Evolutionary conservation across 768 basidiomycete species (phyloP).

Genomic region (Boletus insuetus): DNA sequence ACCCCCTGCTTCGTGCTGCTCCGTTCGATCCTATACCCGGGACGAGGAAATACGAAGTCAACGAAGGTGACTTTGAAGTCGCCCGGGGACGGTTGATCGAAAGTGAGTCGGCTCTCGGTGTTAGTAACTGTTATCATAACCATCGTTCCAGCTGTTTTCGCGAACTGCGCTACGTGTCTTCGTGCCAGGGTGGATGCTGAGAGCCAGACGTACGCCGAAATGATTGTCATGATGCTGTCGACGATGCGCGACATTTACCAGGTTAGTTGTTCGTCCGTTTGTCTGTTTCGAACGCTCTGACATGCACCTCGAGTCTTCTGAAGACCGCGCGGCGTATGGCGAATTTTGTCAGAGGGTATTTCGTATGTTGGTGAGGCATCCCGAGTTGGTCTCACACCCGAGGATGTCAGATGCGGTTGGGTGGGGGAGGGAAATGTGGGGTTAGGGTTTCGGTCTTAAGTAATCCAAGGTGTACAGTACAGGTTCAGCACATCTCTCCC

Average conservation of each 20-base stretch:
- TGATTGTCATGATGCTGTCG: constrained; percentile 46
- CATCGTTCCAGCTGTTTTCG: constrained; percentile 41
- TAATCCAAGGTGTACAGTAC: constrained; percentile 12
- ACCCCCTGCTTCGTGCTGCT: constrained; percentile 46
- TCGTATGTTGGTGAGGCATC: constrained; percentile 25
- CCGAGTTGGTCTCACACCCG: constrained; percentile 32
- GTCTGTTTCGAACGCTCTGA: constrained; percentile 2
- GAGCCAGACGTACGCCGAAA: constrained; percentile 40
- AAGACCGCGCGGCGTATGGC: constrained; percentile 30
- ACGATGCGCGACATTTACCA: constrained; percentile 48
- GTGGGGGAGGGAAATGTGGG: constrained; percentile 27
- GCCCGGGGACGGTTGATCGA: constrained; percentile 39
- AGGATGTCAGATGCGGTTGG: constrained; percentile 32
- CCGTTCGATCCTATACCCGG: constrained; percentile 23
- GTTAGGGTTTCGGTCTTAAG: constrained; percentile 30
- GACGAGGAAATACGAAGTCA: constrained; percentile 31
- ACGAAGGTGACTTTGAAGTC: constrained; percentile 27
- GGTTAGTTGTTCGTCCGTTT: constrained; percentile 33
- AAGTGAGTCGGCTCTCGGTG: constrained; percentile 28
- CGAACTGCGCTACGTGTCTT: constrained; percentile 41
- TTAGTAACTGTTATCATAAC: constrained; percentile 7
- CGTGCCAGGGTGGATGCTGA: constrained; percentile 29
- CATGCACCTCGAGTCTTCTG: constrained; percentile 6
- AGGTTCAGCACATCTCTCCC: constrained; percentile 10
- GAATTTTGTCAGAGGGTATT: constrained; percentile 37